These are phyloP conservation scores for Drechmeria coniospora DNA, from an alignment of 2,329 filamentous ascomycete species.

Conservation along the genomic window DNA sequence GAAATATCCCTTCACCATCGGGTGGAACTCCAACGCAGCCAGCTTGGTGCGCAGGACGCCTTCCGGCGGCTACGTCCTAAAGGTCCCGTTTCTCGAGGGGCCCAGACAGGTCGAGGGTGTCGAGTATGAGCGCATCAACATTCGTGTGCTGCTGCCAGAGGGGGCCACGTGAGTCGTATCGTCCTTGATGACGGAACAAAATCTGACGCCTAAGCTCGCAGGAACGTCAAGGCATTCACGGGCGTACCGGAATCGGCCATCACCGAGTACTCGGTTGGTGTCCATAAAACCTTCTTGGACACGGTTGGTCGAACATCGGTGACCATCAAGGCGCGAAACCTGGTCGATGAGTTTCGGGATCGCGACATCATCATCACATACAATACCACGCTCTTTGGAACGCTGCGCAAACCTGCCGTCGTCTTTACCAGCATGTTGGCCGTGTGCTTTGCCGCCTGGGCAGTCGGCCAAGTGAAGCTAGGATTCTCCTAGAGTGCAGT, in stretches of 20 bases:
- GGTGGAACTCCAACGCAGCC: slow-evolving; percentile 81
- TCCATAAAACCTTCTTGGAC: slow-evolving; percentile 87
- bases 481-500: slow-evolving; percentile 45
- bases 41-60: slow-evolving; percentile 55
- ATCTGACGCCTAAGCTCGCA: slow-evolving; percentile 31
- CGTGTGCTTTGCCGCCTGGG: slow-evolving; percentile 63
- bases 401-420: slow-evolving; percentile 72
- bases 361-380: slow-evolving; percentile 77
- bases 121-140: slow-evolving; percentile 65
- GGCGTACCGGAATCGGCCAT: slow-evolving; percentile 51
- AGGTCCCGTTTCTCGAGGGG: slow-evolving; percentile 84
- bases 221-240: slow-evolving; percentile 66
- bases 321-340: slow-evolving; percentile 64
- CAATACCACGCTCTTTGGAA: slow-evolving; percentile 60
- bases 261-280: slow-evolving; percentile 37
- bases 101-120: slow-evolving; percentile 75
- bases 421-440: slow-evolving; percentile 58
- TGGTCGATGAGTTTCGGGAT: slow-evolving; percentile 81
- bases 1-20: slow-evolving; percentile 95
- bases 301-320: slow-evolving; percentile 77
- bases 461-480: slow-evolving; percentile 63
- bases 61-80: slow-evolving; percentile 65
- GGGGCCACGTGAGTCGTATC: slow-evolving; percentile 58
- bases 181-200: background rate
- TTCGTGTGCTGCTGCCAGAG: slow-evolving; percentile 80